Base-by-base conservation (phyloP, 768 basidiomycete species). In the Lentinula detonsa region DNA sequence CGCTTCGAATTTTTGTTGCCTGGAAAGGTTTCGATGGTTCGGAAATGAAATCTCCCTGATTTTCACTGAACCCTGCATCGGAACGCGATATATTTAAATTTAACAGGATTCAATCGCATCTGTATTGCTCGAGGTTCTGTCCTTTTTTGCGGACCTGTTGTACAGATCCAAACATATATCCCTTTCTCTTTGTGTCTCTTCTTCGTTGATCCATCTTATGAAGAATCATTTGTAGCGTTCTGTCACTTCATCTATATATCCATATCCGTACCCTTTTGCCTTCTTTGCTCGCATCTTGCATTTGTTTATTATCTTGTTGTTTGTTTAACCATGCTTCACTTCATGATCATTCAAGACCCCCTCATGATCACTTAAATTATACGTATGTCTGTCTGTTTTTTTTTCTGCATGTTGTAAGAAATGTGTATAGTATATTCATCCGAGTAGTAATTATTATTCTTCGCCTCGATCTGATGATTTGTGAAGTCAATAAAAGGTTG, bases 1-100 rank as follows among this genome's bases (percentile, higher is more conserved):
- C 78, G 15, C 71, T 84, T 61, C 77, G 80, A 42, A 78, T 82
- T 7, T 83, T 82, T 66, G 80, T 82, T 11, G 84, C 82, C 54
- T 84, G 85, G 83, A 87, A 86, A 72, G 67, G 51, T 75, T 50
- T 72, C 63, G 62, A 48, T 9, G 33, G 5, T 11, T 18, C 13
- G 34, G 37, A 21, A 54, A 37, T 18, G 18, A n/a, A 16, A 18
- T 15, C 11, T 16, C 10, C 7, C 5, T n/a, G 10, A 15, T 39
- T 15, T 21, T 54, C 15, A 52, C 13, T 35, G 51, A 28, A 0
- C 2, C 37, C 21, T 39, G 11, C 3, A 5, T 5, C 33, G 4
- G 1, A 31, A 35, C 16, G 13, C 37, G 34, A 34, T 21, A 33
- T 40, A 54, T 40, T 16, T 40, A 54, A 34, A 54, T 54, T 34